Evolutionary conservation across 2,329 filamentous ascomycete species (phyloP), one percentile per base, ranked within the genome.

Genomic region (Colletotrichum somersetense): DNA sequence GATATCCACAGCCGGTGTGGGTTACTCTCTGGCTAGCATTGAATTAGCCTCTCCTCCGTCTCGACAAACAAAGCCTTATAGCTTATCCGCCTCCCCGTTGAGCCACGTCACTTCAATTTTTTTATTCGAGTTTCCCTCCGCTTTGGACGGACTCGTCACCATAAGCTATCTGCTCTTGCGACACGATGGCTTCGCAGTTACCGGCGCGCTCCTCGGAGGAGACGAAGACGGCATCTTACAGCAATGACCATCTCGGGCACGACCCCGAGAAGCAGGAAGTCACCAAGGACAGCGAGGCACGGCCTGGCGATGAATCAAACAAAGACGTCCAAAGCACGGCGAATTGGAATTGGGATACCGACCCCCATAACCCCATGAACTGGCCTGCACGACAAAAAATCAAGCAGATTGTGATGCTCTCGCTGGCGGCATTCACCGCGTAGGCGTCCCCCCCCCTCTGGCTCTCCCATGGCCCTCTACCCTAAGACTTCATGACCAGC

Each of bases 321-420:
- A 38, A 40, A 2, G 10, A 8, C 0, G 18, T 42, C n/a, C n/a
- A 66, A 7, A 6, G n/a, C 16, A 16, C 14, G 5, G 16, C 64
- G 23, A 7, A 14, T 11, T 61, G 62, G 73, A 71, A 79, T 65
- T 85, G 84, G 83, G 76, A 80, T 1, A 74, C 75, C 0, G 85
- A 85, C 52, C 77, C 80, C 0, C 76, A 81, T n/a, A 89, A 89
- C 70, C 86, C 86, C 0, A 83, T 81, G 72, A 89, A 89, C 75
- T 89, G 87, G 87, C 77, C 85, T 0, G 69, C 75, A 2, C 76
- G 78, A 75, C 83, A 80, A 67, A 85, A 87, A 75, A 76, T 62
- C 8, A 68, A 82, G 35, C 82, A 82, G 74, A 81, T 83, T 3
- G 76, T 77, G 30, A 84, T 79, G 77, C 78, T 79, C 16, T 82